phyloP scores from a whole-genome alignment of 805 yeast genomes.

The Candida pseudoglaebosa region DNA sequence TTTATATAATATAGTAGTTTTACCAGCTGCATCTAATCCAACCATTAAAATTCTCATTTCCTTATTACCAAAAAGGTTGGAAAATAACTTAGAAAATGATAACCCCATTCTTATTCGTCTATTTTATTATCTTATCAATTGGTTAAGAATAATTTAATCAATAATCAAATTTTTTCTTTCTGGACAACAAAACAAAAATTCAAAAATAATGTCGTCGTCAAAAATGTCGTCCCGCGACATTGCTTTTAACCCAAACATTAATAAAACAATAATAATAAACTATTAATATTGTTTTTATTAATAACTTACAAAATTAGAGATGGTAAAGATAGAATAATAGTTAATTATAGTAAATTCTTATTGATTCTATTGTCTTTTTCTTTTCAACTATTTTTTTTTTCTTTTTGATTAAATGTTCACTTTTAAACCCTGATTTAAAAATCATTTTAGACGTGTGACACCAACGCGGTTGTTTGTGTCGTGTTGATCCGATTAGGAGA shows the following conservation, averaged over 20 bases:
- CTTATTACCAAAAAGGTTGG: slow-evolving; percentile 94
- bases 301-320: too few relatives aligned
- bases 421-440: too few relatives aligned
- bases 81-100: slow-evolving; percentile 88
- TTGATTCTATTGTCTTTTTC: not conserved
- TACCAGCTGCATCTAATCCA: slow-evolving; percentile 98
- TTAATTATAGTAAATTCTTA: too few relatives aligned
- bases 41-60: slow-evolving; percentile 98
- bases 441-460: not conserved
- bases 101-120: slow-evolving; percentile 78
- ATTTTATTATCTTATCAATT: slow-evolving; percentile 6
- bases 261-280: not conserved
- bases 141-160: slow-evolving; percentile 3
- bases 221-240: not conserved
- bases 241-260: too few relatives aligned
- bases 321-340: too few relatives aligned
- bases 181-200: slow-evolving; percentile 6
- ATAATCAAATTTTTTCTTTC: slow-evolving; percentile 4
- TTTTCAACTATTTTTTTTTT: not conserved
- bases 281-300: too few relatives aligned
- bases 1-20: slow-evolving; percentile 93
- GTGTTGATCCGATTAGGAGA: too few relatives aligned
- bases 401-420: too few relatives aligned
- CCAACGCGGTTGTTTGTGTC: not conserved
- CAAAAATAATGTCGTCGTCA: slow-evolving; percentile 1